Percentiles rank a stretch among this genome's conserved stretches.
phyloP scores from a whole-genome alignment of 2,329 filamentous ascomycete species.

The Triangularia setosa region DNA sequence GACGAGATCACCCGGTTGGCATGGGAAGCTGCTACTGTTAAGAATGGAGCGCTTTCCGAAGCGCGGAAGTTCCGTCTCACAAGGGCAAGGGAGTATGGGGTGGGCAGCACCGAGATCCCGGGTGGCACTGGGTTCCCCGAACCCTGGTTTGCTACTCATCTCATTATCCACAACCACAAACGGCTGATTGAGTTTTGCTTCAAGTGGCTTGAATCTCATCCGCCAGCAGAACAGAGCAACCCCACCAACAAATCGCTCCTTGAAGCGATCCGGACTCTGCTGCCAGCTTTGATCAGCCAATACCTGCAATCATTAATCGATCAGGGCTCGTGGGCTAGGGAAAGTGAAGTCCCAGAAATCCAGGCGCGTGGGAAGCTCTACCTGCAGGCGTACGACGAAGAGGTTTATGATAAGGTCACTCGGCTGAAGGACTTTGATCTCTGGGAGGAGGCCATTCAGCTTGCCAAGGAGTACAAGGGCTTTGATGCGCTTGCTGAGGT shows the following conservation, averaged over 20 bases:
- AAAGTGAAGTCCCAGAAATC: conserved; percentile 41
- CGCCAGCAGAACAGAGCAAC: conserved; percentile 24
- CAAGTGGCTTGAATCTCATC: conserved; percentile 51
- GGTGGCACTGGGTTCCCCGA: conserved; percentile 68
- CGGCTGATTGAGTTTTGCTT: conserved; percentile 56
- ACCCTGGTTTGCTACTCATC: conserved; percentile 78
- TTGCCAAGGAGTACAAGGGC: conserved; percentile 56
- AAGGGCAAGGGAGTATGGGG: conserved; percentile 68
- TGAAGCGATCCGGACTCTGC: conserved; percentile 41
- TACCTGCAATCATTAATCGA: conserved; percentile 54
- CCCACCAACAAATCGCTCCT: conserved; percentile 32
- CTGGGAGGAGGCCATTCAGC: conserved; percentile 54
- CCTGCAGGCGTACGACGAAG: conserved; percentile 41
- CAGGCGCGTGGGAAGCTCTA: conserved; percentile 44
- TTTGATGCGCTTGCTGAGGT: conserved; percentile 54
- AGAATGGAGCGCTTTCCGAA: conserved; percentile 65
- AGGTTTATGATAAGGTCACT: conserved; percentile 51
- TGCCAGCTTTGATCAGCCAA: conserved; percentile 51
- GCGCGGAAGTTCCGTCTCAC: conserved; percentile 68
- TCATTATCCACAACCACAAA: conserved; percentile 58
- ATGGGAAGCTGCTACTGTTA: conserved; percentile 63
- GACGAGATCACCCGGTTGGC: conserved; percentile 52
- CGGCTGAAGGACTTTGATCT: conserved; percentile 51
- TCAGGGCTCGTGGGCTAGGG: conserved; percentile 47
- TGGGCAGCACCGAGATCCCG: conserved; percentile 58